Base-by-base conservation (phyloP, 768 basidiomycete genomes). In the Auricularia heimuer region DNA sequence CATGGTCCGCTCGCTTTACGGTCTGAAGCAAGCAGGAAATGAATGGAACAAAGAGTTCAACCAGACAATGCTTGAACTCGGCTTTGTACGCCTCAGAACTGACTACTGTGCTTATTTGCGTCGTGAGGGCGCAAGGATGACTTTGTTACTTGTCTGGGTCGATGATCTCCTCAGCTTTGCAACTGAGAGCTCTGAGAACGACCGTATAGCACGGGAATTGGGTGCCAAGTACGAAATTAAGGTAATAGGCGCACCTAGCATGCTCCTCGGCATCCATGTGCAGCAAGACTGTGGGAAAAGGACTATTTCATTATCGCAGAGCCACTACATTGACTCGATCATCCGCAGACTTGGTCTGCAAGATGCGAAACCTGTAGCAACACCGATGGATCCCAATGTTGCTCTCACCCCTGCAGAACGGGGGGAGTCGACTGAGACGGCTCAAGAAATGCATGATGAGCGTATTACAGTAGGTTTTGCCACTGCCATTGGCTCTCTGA, bases 231-330 rank as follows among this genome's bases (percentile, higher is more conserved):
- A 74, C 73, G 65, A 66, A 11, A 76, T 79, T 8, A 70, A 74
- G 11, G 76, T 77, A 35, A 71, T 78, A 0, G 77, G 76, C 0
- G 70, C 74, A 7, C 66, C 73, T 0, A 67, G 69, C 2, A 76
- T 71, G 54, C 66, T 69, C 42, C 63, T 83, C 1, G 79, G 80
- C 1, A 79, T 82, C 24, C 71, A 68, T 3, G 73, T 80, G 34
- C 63, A 35, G 10, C 33, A 42, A 14, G 45, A 66, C 60, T 71
- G 67, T 21, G 71, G 64, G 16, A 69, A 68, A 3, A n/a, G 47
- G 7, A 51, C 44, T 3, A 54, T 69, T 34, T 29, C 54, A 11
- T 16, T 70, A 7, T 67, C 60, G 1, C 69, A 70, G 60, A 62
- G 35, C 10, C 21, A 29, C 12, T 69, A 67, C 64, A 65, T 67